Evolutionary conservation across 495 filamentous ascomycete genomes (phyloP).

Genomic region (Parmelia sp.): DNA sequence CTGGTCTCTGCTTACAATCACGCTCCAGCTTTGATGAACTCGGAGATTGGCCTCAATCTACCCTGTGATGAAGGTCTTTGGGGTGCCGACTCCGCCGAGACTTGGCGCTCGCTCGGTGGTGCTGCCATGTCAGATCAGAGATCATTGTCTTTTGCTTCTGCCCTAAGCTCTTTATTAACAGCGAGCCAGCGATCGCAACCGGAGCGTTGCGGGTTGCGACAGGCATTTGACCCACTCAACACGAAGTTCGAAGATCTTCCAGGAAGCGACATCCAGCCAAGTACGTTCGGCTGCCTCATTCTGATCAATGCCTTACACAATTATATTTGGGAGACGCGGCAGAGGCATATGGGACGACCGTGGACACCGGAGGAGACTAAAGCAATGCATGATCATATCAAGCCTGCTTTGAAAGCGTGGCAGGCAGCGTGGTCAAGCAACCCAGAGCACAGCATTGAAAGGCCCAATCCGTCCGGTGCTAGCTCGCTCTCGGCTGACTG

Average conservation of each 20-base stretch:
- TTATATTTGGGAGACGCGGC: slow-evolving; percentile 96
- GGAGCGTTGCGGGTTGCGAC: slow-evolving; percentile 42
- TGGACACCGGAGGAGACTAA: slow-evolving; percentile 93
- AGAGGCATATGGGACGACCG: slow-evolving; percentile 78
- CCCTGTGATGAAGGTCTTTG: slow-evolving; percentile 94
- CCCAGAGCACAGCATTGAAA: slow-evolving; percentile 76
- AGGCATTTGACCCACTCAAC: slow-evolving; percentile 42
- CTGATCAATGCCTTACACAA: slow-evolving; percentile 95
- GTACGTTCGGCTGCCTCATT: slow-evolving; percentile 88
- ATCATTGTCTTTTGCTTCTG: slow-evolving; percentile 62
- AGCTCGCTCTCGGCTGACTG: slow-evolving; percentile 89
- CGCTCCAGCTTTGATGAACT: slow-evolving; percentile 84
- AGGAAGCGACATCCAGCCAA: slow-evolving; percentile 68
- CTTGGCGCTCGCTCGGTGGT: slow-evolving; percentile 74
- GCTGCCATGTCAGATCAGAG: slow-evolving; percentile 57
- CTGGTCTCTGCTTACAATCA: slow-evolving; percentile 91
- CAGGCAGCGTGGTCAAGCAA: slow-evolving; percentile 89
- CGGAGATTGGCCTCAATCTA: slow-evolving; percentile 83
- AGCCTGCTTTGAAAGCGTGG: slow-evolving; percentile 91
- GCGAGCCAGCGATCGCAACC: slow-evolving; percentile 69
- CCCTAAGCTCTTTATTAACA: slow-evolving; percentile 72
- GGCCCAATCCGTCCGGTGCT: slow-evolving; percentile 82
- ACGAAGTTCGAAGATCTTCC: slow-evolving; percentile 43
- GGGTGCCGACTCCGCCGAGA: slow-evolving; percentile 69
- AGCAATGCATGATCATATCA: slow-evolving; percentile 93